A percentile compares a stretch with the other conserved stretches of the same genome.
phyloP scores from a whole-genome alignment of 1,284 basidiomycete genomes.

The Fomitiporia mediterranea region DNA sequence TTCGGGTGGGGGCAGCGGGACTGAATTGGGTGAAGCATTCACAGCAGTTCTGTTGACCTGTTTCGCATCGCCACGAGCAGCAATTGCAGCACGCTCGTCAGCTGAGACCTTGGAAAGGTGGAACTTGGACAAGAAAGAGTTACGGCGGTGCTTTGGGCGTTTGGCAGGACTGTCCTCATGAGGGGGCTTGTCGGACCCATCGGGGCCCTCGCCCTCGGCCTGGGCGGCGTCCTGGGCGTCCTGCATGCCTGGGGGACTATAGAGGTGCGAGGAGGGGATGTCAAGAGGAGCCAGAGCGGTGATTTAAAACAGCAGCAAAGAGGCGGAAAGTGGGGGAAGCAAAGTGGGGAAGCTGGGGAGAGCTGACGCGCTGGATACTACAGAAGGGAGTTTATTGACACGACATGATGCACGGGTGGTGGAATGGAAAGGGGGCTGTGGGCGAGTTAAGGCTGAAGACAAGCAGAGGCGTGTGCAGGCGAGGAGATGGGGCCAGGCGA shows the following conservation, averaged over 20 bases:
- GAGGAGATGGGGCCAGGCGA: not conserved
- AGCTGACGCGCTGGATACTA: conserved; percentile 14
- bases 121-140: conserved; percentile 25
- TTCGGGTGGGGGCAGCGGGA: conserved; percentile 56
- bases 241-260: conserved; percentile 26
- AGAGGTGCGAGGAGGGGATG: not conserved
- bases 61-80: conserved; percentile 26
- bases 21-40: conserved; percentile 22
- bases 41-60: conserved; percentile 21
- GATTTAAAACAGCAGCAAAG: conserved; percentile 12
- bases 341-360: conserved; percentile 1
- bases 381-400: conserved; percentile 13
- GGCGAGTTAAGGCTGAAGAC: not conserved
- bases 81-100: conserved; percentile 18
- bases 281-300: not conserved
- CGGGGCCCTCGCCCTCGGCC: conserved; percentile 51
- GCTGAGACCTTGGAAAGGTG: conserved; percentile 15
- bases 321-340: conserved; percentile 3
- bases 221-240: conserved; percentile 47
- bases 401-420: conserved; percentile 15
- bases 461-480: not conserved
- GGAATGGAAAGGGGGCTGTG: not conserved
- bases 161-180: conserved; percentile 30
- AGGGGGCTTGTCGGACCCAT: conserved; percentile 57
- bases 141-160: conserved; percentile 3